Conservation (phyloP, 108 stramenopile genomes). For the Discostella pseudostelligera region DNA sequence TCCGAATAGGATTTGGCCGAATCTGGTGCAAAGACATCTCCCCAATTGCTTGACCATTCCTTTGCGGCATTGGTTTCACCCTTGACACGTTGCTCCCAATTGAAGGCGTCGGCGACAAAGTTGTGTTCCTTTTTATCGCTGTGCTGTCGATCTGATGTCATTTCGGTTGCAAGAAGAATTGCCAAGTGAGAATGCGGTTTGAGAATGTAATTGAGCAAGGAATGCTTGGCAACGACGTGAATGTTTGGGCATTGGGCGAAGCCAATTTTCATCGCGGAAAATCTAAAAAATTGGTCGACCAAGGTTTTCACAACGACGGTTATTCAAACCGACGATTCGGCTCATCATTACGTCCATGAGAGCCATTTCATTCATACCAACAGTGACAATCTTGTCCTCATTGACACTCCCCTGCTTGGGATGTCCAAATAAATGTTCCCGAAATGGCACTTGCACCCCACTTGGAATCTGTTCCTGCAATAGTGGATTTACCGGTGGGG, state of each 20-base stretch:
- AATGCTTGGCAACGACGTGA: too few species aligned
- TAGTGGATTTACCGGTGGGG: constrained; percentile 40
- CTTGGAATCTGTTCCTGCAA: constrained; percentile 42
- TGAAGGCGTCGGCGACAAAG: constrained; percentile 41
- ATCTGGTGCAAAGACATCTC: constrained; percentile 24
- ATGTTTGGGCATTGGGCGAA: too few species aligned
- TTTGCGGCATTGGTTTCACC: constrained; percentile 29
- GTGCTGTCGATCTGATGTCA: constrained; percentile 34
- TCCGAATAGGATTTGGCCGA: constrained; percentile 26
- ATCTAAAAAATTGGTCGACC: too few species aligned
- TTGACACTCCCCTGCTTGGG: not conserved
- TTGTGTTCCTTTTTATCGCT: constrained; percentile 37
- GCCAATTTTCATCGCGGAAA: too few species aligned
- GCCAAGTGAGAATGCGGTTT: not conserved
- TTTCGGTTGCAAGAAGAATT: not conserved
- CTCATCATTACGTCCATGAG: too few species aligned
- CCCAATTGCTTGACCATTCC: constrained; percentile 33
- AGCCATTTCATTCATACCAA: not conserved
- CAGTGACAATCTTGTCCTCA: not conserved
- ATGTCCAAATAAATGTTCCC: constrained; percentile 40
- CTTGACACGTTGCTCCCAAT: constrained; percentile 45
- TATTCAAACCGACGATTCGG: not conserved
- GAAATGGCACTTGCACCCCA: constrained; percentile 23
- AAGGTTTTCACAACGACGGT: too few species aligned
- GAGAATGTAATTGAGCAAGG: not conserved